Evolutionary conservation across 2,329 filamentous ascomycete species (phyloP), one percentile per base, ranked within the genome.

Genomic region (Scedosporium aurantiacum): DNA sequence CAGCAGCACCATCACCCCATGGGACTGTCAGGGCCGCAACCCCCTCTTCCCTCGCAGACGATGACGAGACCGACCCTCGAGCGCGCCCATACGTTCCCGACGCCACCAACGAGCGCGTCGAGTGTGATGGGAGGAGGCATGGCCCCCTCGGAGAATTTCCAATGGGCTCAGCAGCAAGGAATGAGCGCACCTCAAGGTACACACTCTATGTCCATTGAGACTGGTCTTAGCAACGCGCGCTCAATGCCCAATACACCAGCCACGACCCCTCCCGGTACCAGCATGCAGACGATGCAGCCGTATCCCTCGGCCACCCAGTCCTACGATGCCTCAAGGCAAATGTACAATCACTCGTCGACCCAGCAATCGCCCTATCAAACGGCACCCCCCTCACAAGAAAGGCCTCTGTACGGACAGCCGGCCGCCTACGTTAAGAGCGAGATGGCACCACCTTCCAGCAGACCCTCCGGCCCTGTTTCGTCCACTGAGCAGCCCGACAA

Each of bases 211-310:
- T 87, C 89, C 28, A 90, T 96, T 68, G 91, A 96, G 68, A 91
- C 89, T 27, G 82, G 84, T 63, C 76, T 94, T 68, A 89, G 82
- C 76, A 91, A 88, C 73, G 79, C 88, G 63, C 87, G 90, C 68
- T 95, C 90, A 65, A 90, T 96, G 80, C 91, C 91, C 61, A 90
- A 88, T 8, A 95, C 90, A n/a, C 91, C 91, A 63, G 91, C 91
- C 27, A 93, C 90, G 5, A 96, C 93, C 0, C 92, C 93, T 12
- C 93, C 93, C 0, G 91, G 90, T 25, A 83, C 81, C 64, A 80
- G 82, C 28, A 80, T 95, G 64, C 88, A 91, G 67, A 86, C 82
- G 69, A 91, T 96, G 81, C 88, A 88, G 67, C 77, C 85, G 3
- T 96, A 96, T 72, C 87, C 86, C 59, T 77, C 81, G 65, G 82